Evolutionary conservation across 2,329 filamentous ascomycete genomes (phyloP).

Genomic region (Colletotrichum godetiae): DNA sequence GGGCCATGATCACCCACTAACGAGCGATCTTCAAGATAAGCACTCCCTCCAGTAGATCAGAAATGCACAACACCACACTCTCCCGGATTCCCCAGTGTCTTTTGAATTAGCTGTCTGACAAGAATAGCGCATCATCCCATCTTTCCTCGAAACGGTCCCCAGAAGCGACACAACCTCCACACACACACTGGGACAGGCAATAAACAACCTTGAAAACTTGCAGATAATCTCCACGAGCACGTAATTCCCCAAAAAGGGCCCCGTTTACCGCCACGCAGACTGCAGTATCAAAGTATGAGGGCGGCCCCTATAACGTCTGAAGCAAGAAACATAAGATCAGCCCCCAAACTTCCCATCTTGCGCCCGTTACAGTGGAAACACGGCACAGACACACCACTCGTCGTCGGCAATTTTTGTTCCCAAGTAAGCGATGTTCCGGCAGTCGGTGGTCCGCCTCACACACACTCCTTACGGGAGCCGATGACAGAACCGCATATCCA

Average conservation of each 20-base stretch:
- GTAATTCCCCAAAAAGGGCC: background rate
- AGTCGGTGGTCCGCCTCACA: background rate
- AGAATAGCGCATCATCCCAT: constrained; percentile 2
- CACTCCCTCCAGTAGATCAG: background rate
- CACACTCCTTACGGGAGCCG: background rate
- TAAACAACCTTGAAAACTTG: background rate
- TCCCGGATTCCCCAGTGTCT: too few relatives aligned
- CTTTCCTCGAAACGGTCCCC: constrained; percentile 1
- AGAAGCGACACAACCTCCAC: background rate
- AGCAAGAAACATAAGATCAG: background rate
- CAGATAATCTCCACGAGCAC: background rate
- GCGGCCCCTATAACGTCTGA: background rate
- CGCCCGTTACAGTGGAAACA: background rate
- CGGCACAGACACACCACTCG: background rate
- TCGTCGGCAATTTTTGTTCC: background rate
- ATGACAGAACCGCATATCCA: background rate
- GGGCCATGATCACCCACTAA: constrained; percentile 1
- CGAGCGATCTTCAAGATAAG: constrained; percentile 14
- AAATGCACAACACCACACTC: background rate
- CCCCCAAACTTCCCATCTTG: background rate
- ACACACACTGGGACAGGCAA: too few relatives aligned
- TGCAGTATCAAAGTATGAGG: too few relatives aligned
- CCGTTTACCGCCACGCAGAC: background rate
- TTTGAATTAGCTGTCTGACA: background rate
- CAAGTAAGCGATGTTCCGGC: background rate